phyloP scores from a whole-genome alignment of 306 rosid species.

The Calophaca sinica region DNA sequence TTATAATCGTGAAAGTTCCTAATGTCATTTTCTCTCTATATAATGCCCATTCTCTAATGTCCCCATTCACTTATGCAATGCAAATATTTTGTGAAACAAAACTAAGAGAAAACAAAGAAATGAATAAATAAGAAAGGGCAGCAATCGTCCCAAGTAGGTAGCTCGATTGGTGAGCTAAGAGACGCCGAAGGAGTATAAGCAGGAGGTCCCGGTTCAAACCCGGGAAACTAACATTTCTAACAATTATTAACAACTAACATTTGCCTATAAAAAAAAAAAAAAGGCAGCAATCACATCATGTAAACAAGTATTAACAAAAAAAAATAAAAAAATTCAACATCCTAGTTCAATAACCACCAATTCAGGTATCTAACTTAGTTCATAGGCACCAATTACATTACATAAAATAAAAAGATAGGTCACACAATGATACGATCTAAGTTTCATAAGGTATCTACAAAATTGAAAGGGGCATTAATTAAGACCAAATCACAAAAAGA shows the following conservation, averaged over 20 bases:
- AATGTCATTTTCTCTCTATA: neutral
- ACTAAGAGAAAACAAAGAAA: constrained; percentile 31
- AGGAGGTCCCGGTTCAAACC: too few species aligned
- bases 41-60: neutral
- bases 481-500: neutral
- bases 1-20: neutral
- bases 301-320: constrained; percentile 8
- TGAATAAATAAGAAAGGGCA: neutral
- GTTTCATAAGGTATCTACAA: neutral
- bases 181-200: too few species aligned
- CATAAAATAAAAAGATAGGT: neutral
- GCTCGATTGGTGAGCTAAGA: too few species aligned
- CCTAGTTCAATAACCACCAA: neutral
- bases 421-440: constrained; percentile 16
- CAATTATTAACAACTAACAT: too few species aligned
- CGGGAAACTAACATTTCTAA: too few species aligned
- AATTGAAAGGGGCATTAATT: neutral
- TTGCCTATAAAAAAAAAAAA: too few species aligned
- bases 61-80: neutral
- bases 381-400: neutral
- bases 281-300: neutral
- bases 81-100: neutral
- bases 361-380: neutral
- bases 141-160: too few species aligned
- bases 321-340: too few species aligned